phyloP scores from a whole-genome alignment of 768 basidiomycete genomes.

The Chiua virens region DNA sequence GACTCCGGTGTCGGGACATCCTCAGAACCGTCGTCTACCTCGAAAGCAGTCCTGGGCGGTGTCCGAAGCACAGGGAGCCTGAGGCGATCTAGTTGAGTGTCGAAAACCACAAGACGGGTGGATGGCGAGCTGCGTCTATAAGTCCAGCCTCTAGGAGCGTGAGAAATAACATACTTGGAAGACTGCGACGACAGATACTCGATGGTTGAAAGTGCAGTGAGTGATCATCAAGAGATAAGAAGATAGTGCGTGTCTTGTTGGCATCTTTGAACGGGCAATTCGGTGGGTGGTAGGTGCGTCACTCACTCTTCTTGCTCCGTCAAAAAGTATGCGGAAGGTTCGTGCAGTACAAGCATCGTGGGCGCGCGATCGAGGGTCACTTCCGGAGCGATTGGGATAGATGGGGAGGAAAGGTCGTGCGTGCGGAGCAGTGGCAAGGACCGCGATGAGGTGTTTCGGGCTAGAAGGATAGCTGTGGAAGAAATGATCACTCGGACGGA shows the following conservation, averaged over 20 bases:
- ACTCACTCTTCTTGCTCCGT: constrained; percentile 25
- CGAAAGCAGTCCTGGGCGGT: constrained; percentile 12
- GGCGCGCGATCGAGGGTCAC: constrained; percentile 42
- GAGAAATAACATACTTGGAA: constrained; percentile 18
- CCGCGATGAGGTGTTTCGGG: constrained; percentile 51
- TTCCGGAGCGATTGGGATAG: constrained; percentile 27
- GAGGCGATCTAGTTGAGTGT: constrained; percentile 53
- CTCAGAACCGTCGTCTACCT: constrained; percentile 19
- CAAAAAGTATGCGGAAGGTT: constrained; percentile 57
- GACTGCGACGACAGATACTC: constrained; percentile 34
- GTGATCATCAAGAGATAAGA: constrained; percentile 53
- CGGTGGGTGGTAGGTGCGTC: background rate
- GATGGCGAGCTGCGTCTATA: constrained; percentile 16
- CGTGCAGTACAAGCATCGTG: constrained; percentile 57
- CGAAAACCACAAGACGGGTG: constrained; percentile 54
- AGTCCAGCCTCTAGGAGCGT: background rate
- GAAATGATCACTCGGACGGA: constrained; percentile 9
- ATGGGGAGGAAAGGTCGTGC: constrained; percentile 20
- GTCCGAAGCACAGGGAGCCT: constrained; percentile 47
- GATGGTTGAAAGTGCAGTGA: constrained; percentile 44
- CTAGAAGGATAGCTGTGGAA: constrained; percentile 60
- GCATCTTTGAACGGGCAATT: background rate
- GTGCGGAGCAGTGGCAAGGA: constrained; percentile 51
- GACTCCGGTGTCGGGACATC: constrained; percentile 32
- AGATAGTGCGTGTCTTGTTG: constrained; percentile 37